phyloP scores from a whole-genome alignment of 140 eudicot genomes.

The Ambrosia hybrid region DNA sequence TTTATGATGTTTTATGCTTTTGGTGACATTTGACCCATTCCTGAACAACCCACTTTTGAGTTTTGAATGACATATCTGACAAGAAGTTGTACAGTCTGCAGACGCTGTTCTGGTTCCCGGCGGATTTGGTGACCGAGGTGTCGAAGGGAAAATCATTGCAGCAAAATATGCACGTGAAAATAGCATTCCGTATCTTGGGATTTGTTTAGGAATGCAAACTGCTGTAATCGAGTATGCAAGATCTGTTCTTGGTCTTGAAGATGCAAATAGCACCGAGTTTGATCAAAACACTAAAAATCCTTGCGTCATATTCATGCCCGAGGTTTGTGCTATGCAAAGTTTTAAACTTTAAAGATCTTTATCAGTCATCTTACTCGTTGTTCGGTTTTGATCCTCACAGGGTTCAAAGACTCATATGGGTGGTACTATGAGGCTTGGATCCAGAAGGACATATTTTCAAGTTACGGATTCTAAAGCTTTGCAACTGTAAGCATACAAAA shows the following conservation, averaged over 20 bases:
- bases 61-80: no score
- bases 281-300: conserved; percentile 70
- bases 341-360: no score
- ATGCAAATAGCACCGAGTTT: conserved; percentile 96
- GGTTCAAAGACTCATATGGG: conserved; percentile 99
- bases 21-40: not conserved
- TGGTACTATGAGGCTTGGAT: conserved; percentile 99
- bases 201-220: conserved; percentile 94
- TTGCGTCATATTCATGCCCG: conserved; percentile 97
- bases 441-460: conserved; percentile 86
- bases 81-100: conserved; percentile 56
- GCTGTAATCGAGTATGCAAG: conserved; percentile 94
- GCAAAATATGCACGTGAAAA: conserved; percentile 96
- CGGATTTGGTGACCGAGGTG: conserved; percentile 99
- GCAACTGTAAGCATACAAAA: conserved; percentile 56
- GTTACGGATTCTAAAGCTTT: conserved; percentile 63
- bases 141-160: conserved; percentile 95
- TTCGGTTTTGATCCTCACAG: conserved; percentile 19
- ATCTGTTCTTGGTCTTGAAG: conserved; percentile 67
- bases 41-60: not conserved
- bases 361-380: not conserved
- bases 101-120: conserved; percentile 94
- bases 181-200: conserved; percentile 79
- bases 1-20: no score
- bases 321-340: conserved; percentile 42